A percentile compares a stretch with the other conserved stretches of the same genome.
phyloP scores from a whole-genome alignment of 495 filamentous ascomycete species.

The Hyaloscypha hepaticicola region DNA sequence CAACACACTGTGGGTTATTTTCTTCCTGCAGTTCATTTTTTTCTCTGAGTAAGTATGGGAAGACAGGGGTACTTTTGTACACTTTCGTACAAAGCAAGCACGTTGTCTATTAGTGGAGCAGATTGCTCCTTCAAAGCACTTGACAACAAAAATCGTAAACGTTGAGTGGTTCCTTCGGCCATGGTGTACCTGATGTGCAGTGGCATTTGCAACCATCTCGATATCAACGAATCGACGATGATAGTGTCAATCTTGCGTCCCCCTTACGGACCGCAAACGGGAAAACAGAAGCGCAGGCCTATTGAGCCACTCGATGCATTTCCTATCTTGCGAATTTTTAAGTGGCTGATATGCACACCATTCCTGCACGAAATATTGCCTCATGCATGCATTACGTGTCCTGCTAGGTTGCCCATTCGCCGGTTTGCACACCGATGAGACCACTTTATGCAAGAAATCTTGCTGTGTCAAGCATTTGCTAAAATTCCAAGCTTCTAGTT shows the following conservation, averaged over 20 bases:
- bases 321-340: not conserved
- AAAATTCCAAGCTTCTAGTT: not conserved
- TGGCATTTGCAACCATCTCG: not conserved
- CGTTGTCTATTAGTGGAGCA: not conserved
- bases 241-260: not conserved
- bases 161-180: not conserved
- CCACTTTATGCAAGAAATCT: not conserved
- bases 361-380: not conserved
- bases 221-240: not conserved
- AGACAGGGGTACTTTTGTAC: no score
- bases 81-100: not conserved
- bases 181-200: not conserved
- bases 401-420: not conserved
- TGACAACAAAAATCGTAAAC: not conserved
- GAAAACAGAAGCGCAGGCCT: not conserved
- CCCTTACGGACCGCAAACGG: not conserved
- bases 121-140: not conserved
- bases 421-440: not conserved
- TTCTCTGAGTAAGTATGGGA: no score
- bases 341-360: not conserved
- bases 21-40: no score
- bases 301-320: not conserved
- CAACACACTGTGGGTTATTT: no score
- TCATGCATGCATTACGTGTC: not conserved
- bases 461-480: not conserved